Percentiles rank a stretch among this genome's conserved stretches.
These are phyloP conservation scores for Coelastrella sp. DNA, from an alignment of 139 green algal genomes.

Conservation along the genomic window DNA sequence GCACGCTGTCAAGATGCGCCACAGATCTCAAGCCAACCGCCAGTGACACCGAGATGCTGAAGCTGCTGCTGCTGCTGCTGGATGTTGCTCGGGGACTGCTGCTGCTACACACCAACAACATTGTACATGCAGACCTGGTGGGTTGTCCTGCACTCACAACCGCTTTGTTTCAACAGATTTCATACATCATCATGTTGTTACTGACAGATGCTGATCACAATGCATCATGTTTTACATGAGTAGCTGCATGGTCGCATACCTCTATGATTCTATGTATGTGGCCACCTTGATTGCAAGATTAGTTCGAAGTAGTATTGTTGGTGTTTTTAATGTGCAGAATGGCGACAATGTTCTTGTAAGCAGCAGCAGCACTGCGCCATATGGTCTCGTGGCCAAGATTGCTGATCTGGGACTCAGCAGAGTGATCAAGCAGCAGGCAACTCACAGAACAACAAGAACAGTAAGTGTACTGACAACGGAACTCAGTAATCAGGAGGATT, in stretches of 20 bases:
- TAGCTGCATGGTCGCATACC: too few relatives aligned
- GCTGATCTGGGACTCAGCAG: constrained; percentile 23
- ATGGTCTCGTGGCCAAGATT: constrained; percentile 21
- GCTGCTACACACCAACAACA: constrained; percentile 16
- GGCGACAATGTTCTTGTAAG: constrained; percentile 17
- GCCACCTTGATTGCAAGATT: too few relatives aligned
- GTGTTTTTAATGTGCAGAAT: constrained; percentile 33
- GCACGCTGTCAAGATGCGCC: background rate
- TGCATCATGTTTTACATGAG: too few relatives aligned
- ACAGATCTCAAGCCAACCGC: background rate
- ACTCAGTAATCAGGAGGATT: too few relatives aligned
- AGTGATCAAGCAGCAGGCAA: constrained; percentile 23
- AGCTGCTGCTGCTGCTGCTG: constrained; percentile 35
- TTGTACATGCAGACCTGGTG: constrained; percentile 28
- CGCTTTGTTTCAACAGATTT: too few relatives aligned
- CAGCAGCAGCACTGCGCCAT: background rate
- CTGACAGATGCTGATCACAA: background rate
- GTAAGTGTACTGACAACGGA: too few relatives aligned
- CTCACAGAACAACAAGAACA: constrained; percentile 33
- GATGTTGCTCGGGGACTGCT: background rate
- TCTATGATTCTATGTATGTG: too few relatives aligned
- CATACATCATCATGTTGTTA: too few relatives aligned
- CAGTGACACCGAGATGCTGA: background rate
- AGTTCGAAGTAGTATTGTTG: too few relatives aligned
- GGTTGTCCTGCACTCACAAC: too few relatives aligned